Evolutionary conservation across 2,329 filamentous ascomycete genomes (phyloP).

Genomic region (Catunica adiposa): DNA sequence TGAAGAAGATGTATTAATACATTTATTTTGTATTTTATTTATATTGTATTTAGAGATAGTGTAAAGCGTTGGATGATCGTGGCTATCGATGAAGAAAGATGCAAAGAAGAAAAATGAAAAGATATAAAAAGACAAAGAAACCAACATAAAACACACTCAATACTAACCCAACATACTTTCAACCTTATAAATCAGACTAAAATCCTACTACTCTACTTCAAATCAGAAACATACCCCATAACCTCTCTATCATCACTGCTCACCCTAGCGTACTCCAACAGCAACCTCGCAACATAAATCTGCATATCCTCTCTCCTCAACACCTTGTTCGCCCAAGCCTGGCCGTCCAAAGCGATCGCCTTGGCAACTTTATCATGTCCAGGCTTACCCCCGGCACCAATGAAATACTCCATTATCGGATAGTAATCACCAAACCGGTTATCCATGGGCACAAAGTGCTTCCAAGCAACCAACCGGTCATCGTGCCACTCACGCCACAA

Average conservation of each 20-base stretch:
- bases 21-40: no score
- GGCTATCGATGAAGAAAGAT: no score
- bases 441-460: conserved; percentile 69
- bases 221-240: conserved; percentile 40
- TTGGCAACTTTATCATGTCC: conserved; percentile 32
- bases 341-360: conserved; percentile 48
- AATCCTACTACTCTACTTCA: conserved; percentile 16
- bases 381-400: conserved; percentile 26
- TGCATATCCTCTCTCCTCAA: conserved; percentile 58
- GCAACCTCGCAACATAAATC: conserved; percentile 48
- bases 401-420: conserved; percentile 57
- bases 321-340: conserved; percentile 51
- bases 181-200: background rate
- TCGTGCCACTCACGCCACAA: conserved; percentile 73
- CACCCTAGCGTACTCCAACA: conserved; percentile 46
- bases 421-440: conserved; percentile 56
- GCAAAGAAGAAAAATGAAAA: conserved; percentile 4
- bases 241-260: conserved; percentile 33
- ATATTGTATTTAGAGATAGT: no score
- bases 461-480: conserved; percentile 55
- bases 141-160: background rate
- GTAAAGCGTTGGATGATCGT: no score
- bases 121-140: background rate
- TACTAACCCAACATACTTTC: background rate
- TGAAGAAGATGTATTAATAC: no score